Base-by-base conservation (phyloP, 129 eudicot species). In the Calendula officinalis region DNA sequence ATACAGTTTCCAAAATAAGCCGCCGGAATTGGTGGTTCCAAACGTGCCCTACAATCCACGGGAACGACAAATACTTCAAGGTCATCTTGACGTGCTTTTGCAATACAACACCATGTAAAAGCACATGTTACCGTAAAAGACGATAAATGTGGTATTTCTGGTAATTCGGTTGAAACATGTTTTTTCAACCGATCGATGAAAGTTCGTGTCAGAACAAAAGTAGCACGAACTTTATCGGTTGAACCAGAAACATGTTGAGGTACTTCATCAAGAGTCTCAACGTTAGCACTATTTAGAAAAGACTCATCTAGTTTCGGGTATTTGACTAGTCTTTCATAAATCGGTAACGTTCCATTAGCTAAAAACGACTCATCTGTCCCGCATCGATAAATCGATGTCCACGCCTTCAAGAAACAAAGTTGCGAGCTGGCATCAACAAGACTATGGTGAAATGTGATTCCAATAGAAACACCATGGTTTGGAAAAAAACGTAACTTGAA, bases 401-500 rank as follows among this genome's bases (percentile, higher is more conserved):
- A 81, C 0, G 75, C 57, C 36, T 67, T 76, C 47, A 81, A n/a
- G 50, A 76, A 81, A 11, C 45, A 47, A 47, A 52, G 68, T 6
- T 59, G 45, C 5, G 73, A 56, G 38, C 62, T 61, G 0, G 75
- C 85, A 66, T 81, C 85, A 33, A 45, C 71, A 5, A 56, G 73
- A 4, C 64, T 65, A 43, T 71, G 85, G 53, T 72, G 76, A 30
- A 37, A 54, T 3, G 75, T 67, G 38, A 71, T 52, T 3, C 85
- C 85, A 3, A 81, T 47, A 7, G 75, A 76, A 10, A 76, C n/a
- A 3, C 82, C 85, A 12, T 4, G 10, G 10, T 72, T 43, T 2
- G 82, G 82, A n/a, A 61, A 80, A 80, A 1, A 71, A 13, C 3
- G 85, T 80, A 12, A 68, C 69, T 64, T 75, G 78, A 2, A 80